Conservation (phyloP, 352 stramenopile species). For the Phytophthora megakarya region DNA sequence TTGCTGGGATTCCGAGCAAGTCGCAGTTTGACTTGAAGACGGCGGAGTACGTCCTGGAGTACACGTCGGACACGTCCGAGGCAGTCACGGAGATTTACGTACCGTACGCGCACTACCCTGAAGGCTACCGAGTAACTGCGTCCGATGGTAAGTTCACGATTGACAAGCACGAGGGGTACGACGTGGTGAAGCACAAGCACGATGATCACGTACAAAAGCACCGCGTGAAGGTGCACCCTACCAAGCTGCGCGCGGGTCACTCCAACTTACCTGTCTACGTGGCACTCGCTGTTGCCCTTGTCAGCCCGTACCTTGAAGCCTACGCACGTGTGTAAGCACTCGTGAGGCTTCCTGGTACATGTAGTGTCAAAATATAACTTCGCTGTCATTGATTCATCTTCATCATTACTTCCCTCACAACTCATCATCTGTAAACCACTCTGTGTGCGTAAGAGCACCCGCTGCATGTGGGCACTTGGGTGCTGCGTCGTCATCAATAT, state of each 20-base stretch:
- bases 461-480: conserved; percentile 41
- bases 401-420: conserved; percentile 22
- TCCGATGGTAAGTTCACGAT: conserved; percentile 35
- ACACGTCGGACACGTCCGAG: conserved; percentile 25
- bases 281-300: conserved; percentile 30
- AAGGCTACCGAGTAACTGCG: conserved; percentile 34
- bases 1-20: conserved; percentile 61
- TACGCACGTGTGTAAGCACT: conserved; percentile 20
- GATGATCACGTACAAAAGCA: conserved; percentile 35
- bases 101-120: conserved; percentile 37
- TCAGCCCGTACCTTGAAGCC: conserved; percentile 27
- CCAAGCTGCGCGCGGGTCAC: conserved; percentile 12
- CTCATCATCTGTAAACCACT: conserved; percentile 55
- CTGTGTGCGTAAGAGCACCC: conserved; percentile 46
- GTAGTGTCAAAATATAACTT: conserved; percentile 16
- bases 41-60: conserved; percentile 59
- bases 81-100: conserved; percentile 37
- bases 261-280: conserved; percentile 30
- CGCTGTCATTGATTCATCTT: conserved; percentile 11
- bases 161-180: conserved; percentile 47
- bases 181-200: conserved; percentile 42
- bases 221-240: conserved; percentile 29
- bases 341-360: background rate
- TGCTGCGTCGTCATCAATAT: conserved; percentile 26
- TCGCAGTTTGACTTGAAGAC: conserved; percentile 54